These are phyloP conservation scores for Mycena haematopus DNA, from an alignment of 768 basidiomycete species.

Conservation along the genomic window DNA sequence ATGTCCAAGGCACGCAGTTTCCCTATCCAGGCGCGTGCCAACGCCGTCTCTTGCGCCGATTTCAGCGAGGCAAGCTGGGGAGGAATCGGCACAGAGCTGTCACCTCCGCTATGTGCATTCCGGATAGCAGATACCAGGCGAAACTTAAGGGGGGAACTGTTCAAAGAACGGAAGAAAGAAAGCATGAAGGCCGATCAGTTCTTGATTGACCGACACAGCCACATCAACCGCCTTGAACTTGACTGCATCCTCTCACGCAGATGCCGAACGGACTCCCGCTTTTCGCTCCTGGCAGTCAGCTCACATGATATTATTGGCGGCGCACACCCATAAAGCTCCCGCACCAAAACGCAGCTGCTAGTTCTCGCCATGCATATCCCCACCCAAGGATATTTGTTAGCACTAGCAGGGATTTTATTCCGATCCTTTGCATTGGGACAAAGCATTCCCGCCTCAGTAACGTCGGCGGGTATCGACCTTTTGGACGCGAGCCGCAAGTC, in stretches of 20 bases:
- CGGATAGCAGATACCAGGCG: neutral
- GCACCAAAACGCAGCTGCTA: too few relatives aligned
- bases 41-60: conserved; percentile 47
- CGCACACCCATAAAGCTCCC: neutral
- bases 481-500: conserved; percentile 30
- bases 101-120: conserved; percentile 22
- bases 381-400: conserved; percentile 5
- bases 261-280: neutral
- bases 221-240: too few relatives aligned
- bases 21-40: conserved; percentile 62
- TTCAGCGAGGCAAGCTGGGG: conserved; percentile 46
- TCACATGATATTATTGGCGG: neutral
- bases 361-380: conserved; percentile 9
- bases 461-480: conserved; percentile 25
- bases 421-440: conserved; percentile 6
- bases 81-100: conserved; percentile 44
- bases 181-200: neutral
- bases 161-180: neutral
- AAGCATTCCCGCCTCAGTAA: conserved; percentile 1
- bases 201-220: too few relatives aligned
- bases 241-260: neutral
- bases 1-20: conserved; percentile 53
- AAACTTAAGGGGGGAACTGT: neutral
- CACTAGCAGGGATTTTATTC: neutral
- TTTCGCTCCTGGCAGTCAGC: neutral